Evolutionary conservation across 768 basidiomycete species (phyloP), one percentile per base, ranked within the genome.

Genomic region (Pluteus cervinus): DNA sequence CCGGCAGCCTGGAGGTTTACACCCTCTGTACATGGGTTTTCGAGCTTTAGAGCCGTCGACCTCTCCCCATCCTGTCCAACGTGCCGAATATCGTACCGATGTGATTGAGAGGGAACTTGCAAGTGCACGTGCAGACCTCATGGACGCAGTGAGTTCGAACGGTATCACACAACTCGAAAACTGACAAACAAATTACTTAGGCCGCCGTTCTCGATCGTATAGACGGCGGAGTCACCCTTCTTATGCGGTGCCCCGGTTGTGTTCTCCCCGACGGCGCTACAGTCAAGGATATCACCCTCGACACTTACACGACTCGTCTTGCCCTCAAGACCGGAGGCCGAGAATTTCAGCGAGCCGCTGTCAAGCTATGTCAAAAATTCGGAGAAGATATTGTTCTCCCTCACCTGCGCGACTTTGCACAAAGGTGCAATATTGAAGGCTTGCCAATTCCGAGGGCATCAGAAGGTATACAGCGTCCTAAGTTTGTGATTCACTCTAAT

Each of bases 331-430:
- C 33, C 22, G 33, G 30, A 12, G 36, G 33, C 12, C 28, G 37
- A 16, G 29, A 29, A 26, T 23, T 44, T 14, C 34, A 33, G 15
- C 39, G 38, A 29, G 23, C 33, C 15, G 24, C 43, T 12, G 41
- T 39, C 8, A 16, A 42, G 18, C 24, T 45, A 20, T 30, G 42
- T 26, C 44, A 48, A 32, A 26, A 40, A 4, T 45, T 48, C 32
- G 41, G 37, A 23, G 37, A 32, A 37, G 41, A 42, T 24, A 29
- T 48, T 24, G 47, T 31, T 18, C 30, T 48, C 12, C 41, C 47
- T 12, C 41, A 45, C 22, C 34, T 48, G 11, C 39, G 18, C 32
- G 30, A 16, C 23, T 48, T 48, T 15, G 24, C 33, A 24, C 17
- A 22, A 18, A 28, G 41, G 7, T 45, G 18, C 21, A 14, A 24